Evolutionary conservation across 371 early-diverging fungal genomes (phyloP).

Genomic region (Mortierella sp.): DNA sequence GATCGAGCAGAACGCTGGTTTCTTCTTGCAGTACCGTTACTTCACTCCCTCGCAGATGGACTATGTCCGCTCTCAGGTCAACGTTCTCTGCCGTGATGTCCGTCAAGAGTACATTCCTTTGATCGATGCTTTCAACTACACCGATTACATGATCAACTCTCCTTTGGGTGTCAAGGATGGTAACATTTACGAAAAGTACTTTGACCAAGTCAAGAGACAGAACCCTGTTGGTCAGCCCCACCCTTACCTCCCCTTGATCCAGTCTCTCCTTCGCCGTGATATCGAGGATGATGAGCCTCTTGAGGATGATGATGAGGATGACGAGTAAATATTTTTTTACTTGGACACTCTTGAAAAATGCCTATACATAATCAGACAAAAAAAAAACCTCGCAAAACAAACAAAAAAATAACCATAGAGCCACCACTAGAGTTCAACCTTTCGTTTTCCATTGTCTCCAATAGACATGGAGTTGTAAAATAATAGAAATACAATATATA

Average conservation of each 20-base stretch:
- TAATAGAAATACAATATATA: not conserved
- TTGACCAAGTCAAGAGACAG: slow-evolving; percentile 81
- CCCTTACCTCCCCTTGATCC: slow-evolving; percentile 88
- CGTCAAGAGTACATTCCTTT: slow-evolving; percentile 88
- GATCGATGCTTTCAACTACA: slow-evolving; percentile 89
- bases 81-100: slow-evolving; percentile 76
- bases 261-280: slow-evolving; percentile 82
- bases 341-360: not conserved
- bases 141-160: slow-evolving; percentile 91
- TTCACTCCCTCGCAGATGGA: slow-evolving; percentile 82
- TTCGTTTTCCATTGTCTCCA: not conserved
- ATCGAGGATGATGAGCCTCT: slow-evolving; percentile 63
- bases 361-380: not conserved
- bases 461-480: slow-evolving; percentile 10
- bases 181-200: slow-evolving; percentile 90
- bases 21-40: slow-evolving; percentile 89
- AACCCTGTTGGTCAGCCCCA: slow-evolving; percentile 80
- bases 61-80: slow-evolving; percentile 73
- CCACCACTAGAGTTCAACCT: not conserved
- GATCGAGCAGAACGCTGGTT: slow-evolving; percentile 87
- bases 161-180: slow-evolving; percentile 92
- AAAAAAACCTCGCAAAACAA: not conserved
- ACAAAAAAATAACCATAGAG: not conserved
- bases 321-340: slow-evolving; percentile 48
- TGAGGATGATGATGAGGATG: slow-evolving; percentile 69